Conservation (phyloP, 1,139 yeast species). For the Pichia sp. region DNA sequence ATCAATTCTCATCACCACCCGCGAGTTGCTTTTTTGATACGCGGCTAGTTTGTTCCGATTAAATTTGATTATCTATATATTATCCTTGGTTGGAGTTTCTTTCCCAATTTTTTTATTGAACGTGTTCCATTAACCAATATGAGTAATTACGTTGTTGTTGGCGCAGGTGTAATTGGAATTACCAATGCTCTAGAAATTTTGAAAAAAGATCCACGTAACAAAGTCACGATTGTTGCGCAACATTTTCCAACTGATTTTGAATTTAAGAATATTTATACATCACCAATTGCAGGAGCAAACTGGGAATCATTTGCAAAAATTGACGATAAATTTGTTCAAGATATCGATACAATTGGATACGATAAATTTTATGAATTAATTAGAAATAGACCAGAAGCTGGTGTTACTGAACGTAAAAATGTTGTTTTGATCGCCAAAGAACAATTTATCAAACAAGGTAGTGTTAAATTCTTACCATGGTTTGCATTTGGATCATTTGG, state of each 20-base stretch:
- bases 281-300: constrained; percentile 81
- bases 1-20: too few species aligned
- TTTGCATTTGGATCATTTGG: constrained; percentile 33
- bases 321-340: constrained; percentile 32
- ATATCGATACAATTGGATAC: constrained; percentile 40
- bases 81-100: too few species aligned
- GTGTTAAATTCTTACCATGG: constrained; percentile 36
- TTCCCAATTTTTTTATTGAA: too few species aligned
- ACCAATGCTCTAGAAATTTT: constrained; percentile 49
- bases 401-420: constrained; percentile 37
- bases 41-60: too few species aligned
- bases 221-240: constrained; percentile 46
- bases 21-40: too few species aligned
- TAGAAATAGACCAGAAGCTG: constrained; percentile 38
- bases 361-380: constrained; percentile 37
- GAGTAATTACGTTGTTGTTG: constrained; percentile 19
- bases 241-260: constrained; percentile 51
- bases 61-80: too few species aligned
- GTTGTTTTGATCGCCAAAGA: constrained; percentile 30
- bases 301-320: constrained; percentile 43
- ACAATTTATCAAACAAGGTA: constrained; percentile 17
- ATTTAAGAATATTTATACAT: constrained; percentile 42
- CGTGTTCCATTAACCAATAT: constrained; percentile 2
- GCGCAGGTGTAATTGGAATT: constrained; percentile 60
- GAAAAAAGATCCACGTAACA: constrained; percentile 33